A percentile compares a stretch with the other conserved stretches of the same genome.
These are phyloP conservation scores for Colletotrichum shisoi DNA, from an alignment of 2,329 filamentous ascomycete genomes.

Conservation along the genomic window DNA sequence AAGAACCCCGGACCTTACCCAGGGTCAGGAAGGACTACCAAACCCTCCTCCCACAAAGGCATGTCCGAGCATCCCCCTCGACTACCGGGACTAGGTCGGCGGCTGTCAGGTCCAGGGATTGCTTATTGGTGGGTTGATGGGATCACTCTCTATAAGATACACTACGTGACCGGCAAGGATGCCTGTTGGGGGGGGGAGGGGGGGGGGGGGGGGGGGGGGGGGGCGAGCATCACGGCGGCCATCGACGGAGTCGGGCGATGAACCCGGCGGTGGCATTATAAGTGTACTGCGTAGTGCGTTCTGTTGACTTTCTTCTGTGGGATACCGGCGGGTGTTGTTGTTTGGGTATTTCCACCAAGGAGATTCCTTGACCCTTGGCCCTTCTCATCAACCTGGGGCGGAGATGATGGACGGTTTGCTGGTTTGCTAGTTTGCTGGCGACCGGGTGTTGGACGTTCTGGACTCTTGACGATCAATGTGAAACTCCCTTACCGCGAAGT, in stretches of 20 bases:
- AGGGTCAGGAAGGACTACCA: not conserved
- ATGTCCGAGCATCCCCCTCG: not conserved
- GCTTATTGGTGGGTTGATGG: conserved; percentile 22
- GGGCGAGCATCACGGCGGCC: not conserved
- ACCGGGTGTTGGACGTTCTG: not conserved
- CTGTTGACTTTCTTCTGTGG: not conserved
- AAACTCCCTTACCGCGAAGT: conserved; percentile 21
- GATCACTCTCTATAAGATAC: not conserved
- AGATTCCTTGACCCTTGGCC: conserved; percentile 15
- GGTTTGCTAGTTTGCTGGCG: not conserved
- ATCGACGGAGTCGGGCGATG: conserved; percentile 13
- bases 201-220: too few species aligned
- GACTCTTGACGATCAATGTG: conserved; percentile 23
- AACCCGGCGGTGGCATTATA: not conserved
- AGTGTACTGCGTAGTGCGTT: too few species aligned
- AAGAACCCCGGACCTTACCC: not conserved
- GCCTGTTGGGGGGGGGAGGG: too few species aligned
- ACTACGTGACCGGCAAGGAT: conserved; percentile 19
- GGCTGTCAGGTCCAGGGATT: not conserved
- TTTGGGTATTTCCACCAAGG: conserved; percentile 37
- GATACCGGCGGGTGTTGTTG: conserved; percentile 6
- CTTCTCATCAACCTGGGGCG: conserved; percentile 2
- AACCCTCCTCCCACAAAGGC: conserved; percentile 8
- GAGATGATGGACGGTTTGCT: not conserved
- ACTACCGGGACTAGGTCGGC: conserved; percentile 19